Conservation (phyloP, 306 rosid species). For the Quercus glauca region DNA sequence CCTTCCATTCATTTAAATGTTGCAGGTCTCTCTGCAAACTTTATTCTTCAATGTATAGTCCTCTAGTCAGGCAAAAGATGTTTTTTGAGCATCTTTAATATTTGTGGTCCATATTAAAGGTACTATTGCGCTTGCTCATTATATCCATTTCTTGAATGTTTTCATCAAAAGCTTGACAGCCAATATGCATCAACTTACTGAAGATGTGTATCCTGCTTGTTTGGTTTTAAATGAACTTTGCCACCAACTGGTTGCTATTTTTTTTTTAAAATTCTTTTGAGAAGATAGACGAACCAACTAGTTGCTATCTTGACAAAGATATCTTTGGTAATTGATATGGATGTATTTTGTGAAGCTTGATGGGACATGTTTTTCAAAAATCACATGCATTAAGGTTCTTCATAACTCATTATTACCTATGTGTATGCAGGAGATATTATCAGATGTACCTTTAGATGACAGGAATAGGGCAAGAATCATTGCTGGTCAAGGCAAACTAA, state of each 20-base stretch:
- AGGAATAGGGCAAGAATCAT: constrained; percentile 47
- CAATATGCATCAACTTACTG: neutral
- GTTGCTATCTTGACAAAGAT: neutral
- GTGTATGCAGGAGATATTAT: constrained; percentile 69
- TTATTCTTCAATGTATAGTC: neutral
- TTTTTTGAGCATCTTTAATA: too few relatives aligned
- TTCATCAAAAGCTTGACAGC: neutral
- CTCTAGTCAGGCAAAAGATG: neutral
- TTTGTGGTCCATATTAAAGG: neutral
- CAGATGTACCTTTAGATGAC: constrained; percentile 70
- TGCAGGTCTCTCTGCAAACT: neutral
- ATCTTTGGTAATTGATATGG: too few relatives aligned
- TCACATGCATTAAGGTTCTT: neutral
- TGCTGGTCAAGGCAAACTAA: constrained; percentile 44
- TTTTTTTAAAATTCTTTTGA: too few relatives aligned
- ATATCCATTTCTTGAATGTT: neutral
- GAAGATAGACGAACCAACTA: neutral
- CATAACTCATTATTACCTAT: constrained; percentile 20
- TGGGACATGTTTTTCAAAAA: neutral
- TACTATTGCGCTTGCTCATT: neutral
- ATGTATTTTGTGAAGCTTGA: neutral
- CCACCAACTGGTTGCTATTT: neutral
- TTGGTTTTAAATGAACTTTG: neutral
- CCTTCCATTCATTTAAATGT: neutral
- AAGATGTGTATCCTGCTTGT: neutral